A percentile compares a stretch with the other conserved stretches of the same genome.
phyloP scores from a whole-genome alignment of 2,329 filamentous ascomycete species.

The Taxawa tesnikishii region DNA sequence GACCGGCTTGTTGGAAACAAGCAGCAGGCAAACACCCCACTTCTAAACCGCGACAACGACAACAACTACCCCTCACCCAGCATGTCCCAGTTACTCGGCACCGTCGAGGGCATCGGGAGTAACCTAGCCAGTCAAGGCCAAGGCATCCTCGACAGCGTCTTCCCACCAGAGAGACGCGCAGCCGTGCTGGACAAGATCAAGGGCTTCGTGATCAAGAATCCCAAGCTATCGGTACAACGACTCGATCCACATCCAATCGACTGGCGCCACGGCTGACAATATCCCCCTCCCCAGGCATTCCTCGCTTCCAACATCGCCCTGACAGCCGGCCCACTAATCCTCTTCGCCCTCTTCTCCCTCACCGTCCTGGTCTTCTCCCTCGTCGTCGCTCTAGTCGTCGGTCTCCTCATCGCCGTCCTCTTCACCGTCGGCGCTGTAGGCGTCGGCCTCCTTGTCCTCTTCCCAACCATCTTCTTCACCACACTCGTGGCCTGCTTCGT shows the following conservation, averaged over 20 bases:
- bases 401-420: conserved; percentile 36
- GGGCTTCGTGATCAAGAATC: conserved; percentile 49
- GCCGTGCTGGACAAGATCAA: conserved; percentile 41
- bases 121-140: conserved; percentile 17
- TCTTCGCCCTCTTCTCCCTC: conserved; percentile 56
- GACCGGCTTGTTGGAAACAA: too few relatives aligned
- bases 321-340: conserved; percentile 51
- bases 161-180: conserved; percentile 50
- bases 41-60: too few relatives aligned
- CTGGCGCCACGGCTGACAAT: too few relatives aligned
- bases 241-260: too few relatives aligned
- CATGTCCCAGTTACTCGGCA: conserved; percentile 12
- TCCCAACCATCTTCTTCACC: conserved; percentile 57
- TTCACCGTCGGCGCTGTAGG: conserved; percentile 59
- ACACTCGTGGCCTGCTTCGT: conserved; percentile 48
- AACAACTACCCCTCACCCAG: not conserved
- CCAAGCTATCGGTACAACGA: conserved; percentile 53
- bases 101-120: conserved; percentile 15
- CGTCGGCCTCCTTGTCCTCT: conserved; percentile 52
- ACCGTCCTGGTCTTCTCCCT: conserved; percentile 52
- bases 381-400: conserved; percentile 44
- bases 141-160: conserved; percentile 34
- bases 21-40: too few relatives aligned
- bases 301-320: conserved; percentile 52
- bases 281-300: conserved; percentile 46